phyloP scores from a whole-genome alignment of 805 yeast species.

The Yamadazyma akitaensis region DNA sequence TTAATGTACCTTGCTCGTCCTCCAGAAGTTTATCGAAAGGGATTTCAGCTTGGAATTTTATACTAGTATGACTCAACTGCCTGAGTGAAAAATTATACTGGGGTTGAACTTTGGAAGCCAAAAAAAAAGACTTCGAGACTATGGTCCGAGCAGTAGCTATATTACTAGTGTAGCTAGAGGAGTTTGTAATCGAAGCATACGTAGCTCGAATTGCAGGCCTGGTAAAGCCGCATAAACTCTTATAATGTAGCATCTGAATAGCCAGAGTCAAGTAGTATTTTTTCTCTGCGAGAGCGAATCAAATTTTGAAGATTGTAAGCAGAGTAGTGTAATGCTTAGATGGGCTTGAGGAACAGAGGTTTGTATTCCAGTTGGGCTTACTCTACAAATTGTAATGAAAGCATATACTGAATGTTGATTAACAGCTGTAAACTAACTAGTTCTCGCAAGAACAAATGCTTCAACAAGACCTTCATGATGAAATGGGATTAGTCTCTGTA shows the following conservation, averaged over 20 bases:
- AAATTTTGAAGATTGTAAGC: constrained; percentile 7
- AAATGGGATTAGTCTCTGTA: too few relatives aligned
- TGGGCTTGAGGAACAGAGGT: neutral
- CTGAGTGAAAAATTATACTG: constrained; percentile 3
- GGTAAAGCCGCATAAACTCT: neutral
- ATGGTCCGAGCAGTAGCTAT: neutral
- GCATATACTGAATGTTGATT: too few relatives aligned
- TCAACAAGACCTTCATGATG: too few relatives aligned
- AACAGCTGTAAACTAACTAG: too few relatives aligned
- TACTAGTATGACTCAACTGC: constrained; percentile 1
- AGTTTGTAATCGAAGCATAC: neutral
- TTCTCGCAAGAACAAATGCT: too few relatives aligned
- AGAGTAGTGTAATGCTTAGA: neutral
- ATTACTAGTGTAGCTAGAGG: neutral
- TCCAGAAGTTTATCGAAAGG: constrained; percentile 2
- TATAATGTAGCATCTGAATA: neutral
- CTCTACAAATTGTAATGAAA: too few relatives aligned
- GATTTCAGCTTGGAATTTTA: neutral
- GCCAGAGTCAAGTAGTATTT: constrained; percentile 3
- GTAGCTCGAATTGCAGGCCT: neutral
- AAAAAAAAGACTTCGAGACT: neutral
- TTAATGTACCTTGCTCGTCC: constrained; percentile 46
- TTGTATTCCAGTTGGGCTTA: too few relatives aligned
- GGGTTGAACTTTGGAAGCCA: neutral
- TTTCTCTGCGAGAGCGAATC: constrained; percentile 10